phyloP scores from a whole-genome alignment of 495 filamentous ascomycete genomes.

The Penicillium chermesinum region DNA sequence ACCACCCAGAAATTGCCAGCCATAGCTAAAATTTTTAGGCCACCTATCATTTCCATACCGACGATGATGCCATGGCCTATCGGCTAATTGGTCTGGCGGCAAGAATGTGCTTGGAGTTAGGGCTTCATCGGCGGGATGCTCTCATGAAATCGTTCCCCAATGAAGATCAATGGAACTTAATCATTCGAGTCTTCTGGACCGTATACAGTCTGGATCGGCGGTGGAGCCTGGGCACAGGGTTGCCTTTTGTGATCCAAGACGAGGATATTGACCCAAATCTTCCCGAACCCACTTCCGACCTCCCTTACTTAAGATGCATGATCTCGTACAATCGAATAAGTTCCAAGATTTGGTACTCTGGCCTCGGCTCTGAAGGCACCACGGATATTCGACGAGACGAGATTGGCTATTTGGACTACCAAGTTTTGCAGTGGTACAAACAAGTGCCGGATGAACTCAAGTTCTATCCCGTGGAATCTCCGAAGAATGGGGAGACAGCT shows the following conservation, averaged over 20 bases:
- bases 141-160: slow-evolving; percentile 59
- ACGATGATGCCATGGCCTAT: slow-evolving; percentile 77
- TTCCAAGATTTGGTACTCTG: slow-evolving; percentile 72
- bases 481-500: slow-evolving; percentile 34
- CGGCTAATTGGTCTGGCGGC: slow-evolving; percentile 70
- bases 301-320: slow-evolving; percentile 70
- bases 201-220: slow-evolving; percentile 74
- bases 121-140: slow-evolving; percentile 70
- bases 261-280: slow-evolving; percentile 75
- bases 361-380: slow-evolving; percentile 42
- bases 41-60: slow-evolving; percentile 78
- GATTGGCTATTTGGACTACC: slow-evolving; percentile 70
- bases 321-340: slow-evolving; percentile 69
- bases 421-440: slow-evolving; percentile 75
- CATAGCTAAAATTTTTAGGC: slow-evolving; percentile 43
- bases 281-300: slow-evolving; percentile 64
- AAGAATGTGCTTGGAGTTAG: slow-evolving; percentile 73
- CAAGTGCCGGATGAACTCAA: slow-evolving; percentile 52
- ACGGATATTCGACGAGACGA: slow-evolving; percentile 55
- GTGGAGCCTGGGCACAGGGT: slow-evolving; percentile 76
- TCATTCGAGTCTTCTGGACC: slow-evolving; percentile 71
- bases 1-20: background rate
- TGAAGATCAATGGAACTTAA: slow-evolving; percentile 54
- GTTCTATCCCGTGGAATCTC: slow-evolving; percentile 52
- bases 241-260: slow-evolving; percentile 78